Evolutionary conservation across 345 rosid species (phyloP), one percentile per base, ranked within the genome.

Genomic region (Brassica incana): DNA sequence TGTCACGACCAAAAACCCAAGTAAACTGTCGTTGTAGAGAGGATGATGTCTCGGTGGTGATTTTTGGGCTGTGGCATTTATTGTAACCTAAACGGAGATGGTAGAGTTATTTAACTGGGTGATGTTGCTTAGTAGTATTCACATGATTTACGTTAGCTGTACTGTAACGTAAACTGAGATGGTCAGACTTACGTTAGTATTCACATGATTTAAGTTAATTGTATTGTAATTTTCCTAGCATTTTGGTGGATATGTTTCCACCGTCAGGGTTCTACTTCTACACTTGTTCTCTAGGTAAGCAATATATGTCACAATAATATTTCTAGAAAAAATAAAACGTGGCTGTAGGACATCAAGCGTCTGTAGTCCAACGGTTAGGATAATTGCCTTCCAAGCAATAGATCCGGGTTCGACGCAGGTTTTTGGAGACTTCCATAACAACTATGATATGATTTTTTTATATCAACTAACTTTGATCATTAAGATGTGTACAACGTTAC

Each of bases 331-430:
- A 20, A 20, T 20, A 20, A 20, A 20, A 20, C 23, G 23, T 20
- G 23, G 23, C 23, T 20, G 23, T 20, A 20, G 23, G 23, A 20
- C 5, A 71, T 3, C 5, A 30, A 25, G 85, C 81, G 93, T 88
- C 77, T 90, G 93, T 89, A 90, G 93, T 90, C 90, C 97, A 88
- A 90, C 92, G 92, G 93, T 89, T 86, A 90, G 92, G 93, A 92
- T 90, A 89, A 85, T 90, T 87, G 90, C 89, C 97, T 88, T 88
- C 92, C 91, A 88, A 90, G 86, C 87, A 90, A 90, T 87, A 91
- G 91, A 87, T 85, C 91, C 89, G 89, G 94, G 90, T 88, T 89
- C 93, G 95, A 90, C 54, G 54, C 54, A 43, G 10, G 12, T 2
- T 8, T 40, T 40, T 40, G 12, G 12, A 40, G 2, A 40, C 48